Conservation (phyloP, 495 filamentous ascomycete species). For the Amorphotheca resinae region DNA sequence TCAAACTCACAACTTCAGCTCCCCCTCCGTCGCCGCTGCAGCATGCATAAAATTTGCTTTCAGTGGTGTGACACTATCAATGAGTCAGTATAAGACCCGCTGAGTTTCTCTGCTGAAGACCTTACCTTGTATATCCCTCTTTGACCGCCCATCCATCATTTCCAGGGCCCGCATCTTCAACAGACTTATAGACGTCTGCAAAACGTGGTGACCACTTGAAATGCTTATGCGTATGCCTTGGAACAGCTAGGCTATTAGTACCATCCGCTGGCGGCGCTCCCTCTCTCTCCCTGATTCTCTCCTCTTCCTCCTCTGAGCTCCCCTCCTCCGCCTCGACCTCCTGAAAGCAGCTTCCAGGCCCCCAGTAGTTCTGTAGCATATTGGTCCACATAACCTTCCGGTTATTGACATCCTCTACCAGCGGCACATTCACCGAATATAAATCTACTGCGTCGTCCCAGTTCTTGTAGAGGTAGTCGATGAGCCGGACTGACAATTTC, state of each 20-base stretch:
- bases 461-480: conserved; percentile 61
- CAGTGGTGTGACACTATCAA: conserved; percentile 68
- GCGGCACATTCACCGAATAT: conserved; percentile 78
- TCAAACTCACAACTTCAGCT: conserved; percentile 83
- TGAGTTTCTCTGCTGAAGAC: conserved; percentile 11
- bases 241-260: conserved; percentile 14
- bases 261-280: conserved; percentile 26
- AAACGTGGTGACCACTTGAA: conserved; percentile 92
- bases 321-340: conserved; percentile 52
- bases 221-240: conserved; percentile 55
- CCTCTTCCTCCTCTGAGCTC: conserved; percentile 50
- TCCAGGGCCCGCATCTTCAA: conserved; percentile 65
- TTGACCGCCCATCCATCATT: conserved; percentile 94
- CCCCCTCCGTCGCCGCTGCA: conserved; percentile 45
- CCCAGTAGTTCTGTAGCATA: conserved; percentile 85
- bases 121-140: conserved; percentile 77
- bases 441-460: conserved; percentile 70
- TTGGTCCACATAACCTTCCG: conserved; percentile 64
- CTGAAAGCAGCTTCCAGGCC: conserved; percentile 67
- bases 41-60: conserved; percentile 87
- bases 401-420: conserved; percentile 53
- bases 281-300: conserved; percentile 50
- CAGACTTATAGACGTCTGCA: conserved; percentile 70
- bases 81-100: conserved; percentile 3
- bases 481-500: conserved; percentile 52